Evolutionary conservation across 176 grass and related monocot genomes (phyloP).

Genomic region (Oryza officinalis): DNA sequence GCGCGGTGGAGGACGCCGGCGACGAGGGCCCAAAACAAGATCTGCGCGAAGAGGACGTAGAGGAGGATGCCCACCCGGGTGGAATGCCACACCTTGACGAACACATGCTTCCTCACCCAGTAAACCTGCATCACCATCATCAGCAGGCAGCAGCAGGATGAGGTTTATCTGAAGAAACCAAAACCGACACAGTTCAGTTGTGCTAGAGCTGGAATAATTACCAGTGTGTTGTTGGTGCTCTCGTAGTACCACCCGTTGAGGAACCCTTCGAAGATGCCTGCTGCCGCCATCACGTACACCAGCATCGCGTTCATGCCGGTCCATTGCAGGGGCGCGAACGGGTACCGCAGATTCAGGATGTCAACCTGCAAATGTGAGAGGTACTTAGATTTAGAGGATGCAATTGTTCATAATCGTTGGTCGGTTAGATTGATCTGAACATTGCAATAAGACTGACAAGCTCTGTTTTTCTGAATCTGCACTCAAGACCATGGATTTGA

Average conservation of each 20-base stretch:
- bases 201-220: slow-evolving; percentile 15
- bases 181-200: not conserved
- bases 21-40: slow-evolving; percentile 80
- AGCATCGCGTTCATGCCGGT: slow-evolving; percentile 98
- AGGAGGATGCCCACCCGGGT: slow-evolving; percentile 73
- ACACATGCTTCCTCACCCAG: slow-evolving; percentile 91
- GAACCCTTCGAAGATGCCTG: slow-evolving; percentile 93
- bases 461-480: not conserved
- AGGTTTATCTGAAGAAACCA: not conserved
- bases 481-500: not conserved
- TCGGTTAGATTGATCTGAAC: not conserved
- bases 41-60: slow-evolving; percentile 82
- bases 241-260: slow-evolving; percentile 95
- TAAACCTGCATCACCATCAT: slow-evolving; percentile 53
- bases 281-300: slow-evolving; percentile 93
- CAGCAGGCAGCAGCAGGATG: not conserved
- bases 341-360: slow-evolving; percentile 44
- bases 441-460: not conserved
- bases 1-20: slow-evolving; percentile 67
- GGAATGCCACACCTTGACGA: slow-evolving; percentile 79
- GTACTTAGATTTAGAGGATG: not conserved
- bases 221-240: slow-evolving; percentile 86
- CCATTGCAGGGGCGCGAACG: slow-evolving; percentile 67
- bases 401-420: too few species aligned
- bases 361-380: slow-evolving; percentile 48